Conservation (phyloP, 495 filamentous ascomycete species). For the Lasiosphaeria ovina region DNA sequence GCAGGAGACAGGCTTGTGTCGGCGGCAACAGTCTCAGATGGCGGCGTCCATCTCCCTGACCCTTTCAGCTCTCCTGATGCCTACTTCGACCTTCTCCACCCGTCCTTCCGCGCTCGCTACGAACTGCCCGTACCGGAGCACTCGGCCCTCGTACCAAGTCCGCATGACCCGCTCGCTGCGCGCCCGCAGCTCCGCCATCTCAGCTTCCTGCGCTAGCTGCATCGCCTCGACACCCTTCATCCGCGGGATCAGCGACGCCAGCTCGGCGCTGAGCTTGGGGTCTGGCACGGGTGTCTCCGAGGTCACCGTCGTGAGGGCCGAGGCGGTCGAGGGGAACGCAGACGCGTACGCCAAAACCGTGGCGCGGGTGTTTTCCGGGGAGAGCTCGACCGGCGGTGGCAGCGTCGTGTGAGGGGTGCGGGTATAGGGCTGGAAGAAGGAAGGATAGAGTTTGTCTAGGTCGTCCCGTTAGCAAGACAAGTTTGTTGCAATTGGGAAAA, state of each 20-base stretch:
- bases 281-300: slow-evolving; percentile 73
- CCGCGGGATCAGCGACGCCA: slow-evolving; percentile 69
- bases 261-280: slow-evolving; percentile 58
- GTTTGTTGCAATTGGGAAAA: slow-evolving; percentile 11
- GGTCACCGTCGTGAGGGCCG: slow-evolving; percentile 72
- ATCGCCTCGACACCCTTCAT: slow-evolving; percentile 62
- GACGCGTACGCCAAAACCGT: slow-evolving; percentile 74
- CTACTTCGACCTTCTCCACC: slow-evolving; percentile 64
- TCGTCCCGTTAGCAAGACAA: neutral
- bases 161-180: slow-evolving; percentile 71
- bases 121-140: slow-evolving; percentile 65
- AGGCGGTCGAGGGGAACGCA: slow-evolving; percentile 72
- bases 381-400: slow-evolving; percentile 39
- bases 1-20: too few relatives aligned
- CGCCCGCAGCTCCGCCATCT: slow-evolving; percentile 69
- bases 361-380: slow-evolving; percentile 51
- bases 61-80: slow-evolving; percentile 58
- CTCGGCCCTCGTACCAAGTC: slow-evolving; percentile 74
- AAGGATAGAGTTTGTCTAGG: slow-evolving; percentile 44
- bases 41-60: slow-evolving; percentile 24
- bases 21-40: slow-evolving; percentile 2
- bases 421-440: slow-evolving; percentile 51
- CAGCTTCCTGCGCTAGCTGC: slow-evolving; percentile 68
- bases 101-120: slow-evolving; percentile 74
- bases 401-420: slow-evolving; percentile 31